Base-by-base conservation (phyloP, 2,329 filamentous ascomycete genomes). In the Talaromyces sp. region DNA sequence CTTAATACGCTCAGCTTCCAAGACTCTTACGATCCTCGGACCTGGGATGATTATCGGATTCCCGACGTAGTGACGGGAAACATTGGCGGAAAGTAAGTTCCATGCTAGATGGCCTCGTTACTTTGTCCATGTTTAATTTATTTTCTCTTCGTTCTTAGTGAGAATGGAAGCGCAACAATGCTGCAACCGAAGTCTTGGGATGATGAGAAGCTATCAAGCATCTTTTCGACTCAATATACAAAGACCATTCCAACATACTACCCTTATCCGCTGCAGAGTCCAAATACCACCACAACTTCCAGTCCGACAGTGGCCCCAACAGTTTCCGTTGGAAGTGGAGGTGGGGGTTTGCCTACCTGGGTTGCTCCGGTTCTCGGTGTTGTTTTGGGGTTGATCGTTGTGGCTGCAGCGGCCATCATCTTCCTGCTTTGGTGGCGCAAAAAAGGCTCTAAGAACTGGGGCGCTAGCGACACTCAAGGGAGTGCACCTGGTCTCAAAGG, bases 161-260 rank as follows among this genome's bases (percentile, higher is more conserved):
- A 60, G 13, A 65, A 70, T 46, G 75, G 75, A 26, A 70, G 71
- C 27, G 73, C 74, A 35, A 74, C 69, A 6, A 64, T 55, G 1
- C 64, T 62, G 2, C 57, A 64, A 6, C 73, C 73, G 21, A 41
- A 56, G 0, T 58, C 60, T 3, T 89, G 85, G 82, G 78, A 76
- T 54, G 78, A 73, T 57, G 67, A 67, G 61, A 77, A 62, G 2
- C 80, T 90, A 1, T 76, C 69, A 0, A 70, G 69, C 6, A 71
- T 89, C 19, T 89, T 90, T 62, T 73, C 71, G 0, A 80, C 76
- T 0, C 64, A 75, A 5, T 90, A 90, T 65, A 75, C 83, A 3
- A 81, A 77, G 9, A 75, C 76, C 65, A 82, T 89, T 50, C 76
- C 74, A 8, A 81, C 77, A 0, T 87, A 82, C 68, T 89, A 85